Evolutionary conservation across 805 yeast species (phyloP), one percentile per base, ranked within the genome.

Genomic region (Myxozyma udenii): DNA sequence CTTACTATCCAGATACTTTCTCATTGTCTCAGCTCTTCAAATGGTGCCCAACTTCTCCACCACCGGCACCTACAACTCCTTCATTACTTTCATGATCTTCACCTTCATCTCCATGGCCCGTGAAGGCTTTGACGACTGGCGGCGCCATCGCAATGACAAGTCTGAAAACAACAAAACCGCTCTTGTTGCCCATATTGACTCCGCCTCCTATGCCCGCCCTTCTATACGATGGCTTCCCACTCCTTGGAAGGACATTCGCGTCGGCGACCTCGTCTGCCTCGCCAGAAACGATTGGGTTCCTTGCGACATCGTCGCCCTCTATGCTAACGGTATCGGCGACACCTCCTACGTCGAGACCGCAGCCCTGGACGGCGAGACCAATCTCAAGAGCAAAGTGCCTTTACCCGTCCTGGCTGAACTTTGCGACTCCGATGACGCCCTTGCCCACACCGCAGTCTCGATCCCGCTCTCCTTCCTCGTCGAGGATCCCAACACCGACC

Each of bases 311-410:
- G 66, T 93, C 1, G 62, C 93, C 2, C 64, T 93, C 38, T 78
- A 90, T 0, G 80, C 88, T 2, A 78, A 78, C 45, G 82, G 81
- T 3, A 67, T 68, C 35, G 79, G 81, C 35, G 78, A 77, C 56
- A 78, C 82, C 51, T 78, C 87, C 1, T 87, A 80, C 58, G 81
- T 90, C 18, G 99, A 93, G 67, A 93, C 99, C 1, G 89, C 91
- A 91, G 98, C 96, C 1, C 74, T 93, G 44, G 98, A 93, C 69
- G 99, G 99, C 45, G 98, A 93, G 68, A 93, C 98, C 0, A 91
- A 89, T 65, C 73, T 93, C 55, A 93, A 93, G 67, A 76, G 86
- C 5, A 82, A 80, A 61, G 70, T 72, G 18, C 86, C 96, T 0
- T 85, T 83, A 55, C 73, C 77, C 1, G 86, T 82, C 54, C 60